phyloP scores from a whole-genome alignment of 805 yeast species.

The Ogataea polymorpha region DNA sequence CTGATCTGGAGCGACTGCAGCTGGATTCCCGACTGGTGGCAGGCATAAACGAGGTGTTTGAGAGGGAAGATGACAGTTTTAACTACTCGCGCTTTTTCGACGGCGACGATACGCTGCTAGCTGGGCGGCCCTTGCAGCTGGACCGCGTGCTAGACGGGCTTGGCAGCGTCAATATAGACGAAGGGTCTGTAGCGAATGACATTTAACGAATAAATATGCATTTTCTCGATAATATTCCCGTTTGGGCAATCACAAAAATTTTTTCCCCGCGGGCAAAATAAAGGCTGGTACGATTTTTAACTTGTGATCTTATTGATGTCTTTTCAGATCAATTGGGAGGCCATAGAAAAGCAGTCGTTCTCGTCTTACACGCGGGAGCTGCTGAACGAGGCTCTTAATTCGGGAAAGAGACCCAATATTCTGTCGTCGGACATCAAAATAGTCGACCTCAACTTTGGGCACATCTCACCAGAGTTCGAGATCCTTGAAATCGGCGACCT shows the following conservation, averaged over 20 bases:
- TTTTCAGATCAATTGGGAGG: conserved; percentile 74
- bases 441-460: conserved; percentile 69
- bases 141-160: conserved; percentile 14
- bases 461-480: conserved; percentile 70
- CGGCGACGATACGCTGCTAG: conserved; percentile 7
- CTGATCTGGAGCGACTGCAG: conserved; percentile 36
- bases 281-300: conserved; percentile 5
- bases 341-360: conserved; percentile 63
- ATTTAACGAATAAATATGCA: conserved; percentile 1
- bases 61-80: conserved; percentile 10
- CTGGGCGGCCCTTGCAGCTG: not conserved
- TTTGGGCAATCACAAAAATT: conserved; percentile 6
- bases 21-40: conserved; percentile 17
- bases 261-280: conserved; percentile 11
- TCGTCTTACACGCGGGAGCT: conserved; percentile 61
- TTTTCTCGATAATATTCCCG: conserved; percentile 2
- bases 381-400: conserved; percentile 68
- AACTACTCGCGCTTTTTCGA: conserved; percentile 19
- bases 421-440: conserved; percentile 67
- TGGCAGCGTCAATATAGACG: conserved; percentile 8
- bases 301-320: conserved; percentile 47
- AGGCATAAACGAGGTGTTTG: conserved; percentile 15
- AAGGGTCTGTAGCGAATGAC: not conserved
- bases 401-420: conserved; percentile 68
- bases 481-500: conserved; percentile 81